phyloP scores from a whole-genome alignment of 306 rosid genomes.

The Begonia peltatifolia region DNA sequence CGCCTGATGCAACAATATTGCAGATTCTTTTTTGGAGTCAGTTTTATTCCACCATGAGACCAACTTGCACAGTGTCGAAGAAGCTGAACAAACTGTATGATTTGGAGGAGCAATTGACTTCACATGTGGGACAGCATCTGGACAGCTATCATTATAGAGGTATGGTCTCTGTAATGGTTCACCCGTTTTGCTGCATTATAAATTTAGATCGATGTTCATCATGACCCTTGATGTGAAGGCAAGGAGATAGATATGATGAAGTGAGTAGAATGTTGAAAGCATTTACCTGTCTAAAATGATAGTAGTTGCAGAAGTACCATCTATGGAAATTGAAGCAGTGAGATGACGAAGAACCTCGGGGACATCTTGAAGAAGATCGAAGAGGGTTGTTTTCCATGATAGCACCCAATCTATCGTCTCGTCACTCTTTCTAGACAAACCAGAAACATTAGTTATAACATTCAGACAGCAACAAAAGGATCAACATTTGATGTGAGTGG shows the following conservation, averaged over 20 bases:
- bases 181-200: constrained; percentile 50
- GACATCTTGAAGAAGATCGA: constrained; percentile 54
- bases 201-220: constrained; percentile 17
- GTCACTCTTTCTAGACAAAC: constrained; percentile 61
- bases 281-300: constrained; percentile 64
- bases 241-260: too few relatives aligned
- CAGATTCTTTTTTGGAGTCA: constrained; percentile 30
- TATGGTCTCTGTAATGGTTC: constrained; percentile 63
- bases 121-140: constrained; percentile 62
- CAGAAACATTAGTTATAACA: constrained; percentile 17
- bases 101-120: constrained; percentile 80
- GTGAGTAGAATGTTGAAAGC: constrained; percentile 7
- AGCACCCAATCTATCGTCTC: constrained; percentile 56
- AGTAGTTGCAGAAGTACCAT: constrained; percentile 94
- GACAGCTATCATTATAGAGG: constrained; percentile 69
- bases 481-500: too few relatives aligned
- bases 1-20: constrained; percentile 78
- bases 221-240: constrained; percentile 6
- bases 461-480: not conserved
- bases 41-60: constrained; percentile 70
- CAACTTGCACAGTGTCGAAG: constrained; percentile 81
- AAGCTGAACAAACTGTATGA: constrained; percentile 78
- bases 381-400: constrained; percentile 74
- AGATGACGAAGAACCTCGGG: constrained; percentile 40
- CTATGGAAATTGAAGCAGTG: constrained; percentile 60